A percentile compares a stretch with the other conserved stretches of the same genome.
These are phyloP conservation scores for Phyllosticta citrichinensis DNA, from an alignment of 2,329 filamentous ascomycete genomes.

Conservation along the genomic window DNA sequence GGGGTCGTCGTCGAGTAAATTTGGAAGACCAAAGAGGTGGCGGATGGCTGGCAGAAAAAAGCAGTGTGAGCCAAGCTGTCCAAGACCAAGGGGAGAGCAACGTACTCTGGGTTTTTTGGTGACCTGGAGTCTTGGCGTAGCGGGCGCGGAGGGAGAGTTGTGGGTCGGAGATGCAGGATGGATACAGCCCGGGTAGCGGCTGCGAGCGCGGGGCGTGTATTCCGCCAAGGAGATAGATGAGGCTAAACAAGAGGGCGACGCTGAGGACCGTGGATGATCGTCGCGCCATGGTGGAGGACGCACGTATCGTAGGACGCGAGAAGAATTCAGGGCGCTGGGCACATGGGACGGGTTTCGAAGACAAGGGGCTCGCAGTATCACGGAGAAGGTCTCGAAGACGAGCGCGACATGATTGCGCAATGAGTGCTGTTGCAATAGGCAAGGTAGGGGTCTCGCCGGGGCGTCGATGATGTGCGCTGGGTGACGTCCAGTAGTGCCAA, in stretches of 20 bases:
- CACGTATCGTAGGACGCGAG: background rate
- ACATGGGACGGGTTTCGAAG: background rate
- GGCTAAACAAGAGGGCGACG: background rate
- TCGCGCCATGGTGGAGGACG: slow-evolving; percentile 6
- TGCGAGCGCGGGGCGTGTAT: background rate
- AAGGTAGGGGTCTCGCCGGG: background rate
- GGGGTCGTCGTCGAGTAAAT: slow-evolving; percentile 2
- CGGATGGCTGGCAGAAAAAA: background rate
- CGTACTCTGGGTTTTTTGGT: slow-evolving; percentile 3
- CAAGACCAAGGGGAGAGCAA: background rate
- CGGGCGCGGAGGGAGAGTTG: slow-evolving; percentile 4
- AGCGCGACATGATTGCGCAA: background rate
- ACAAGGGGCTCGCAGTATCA: background rate
- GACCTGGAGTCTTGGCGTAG: slow-evolving; percentile 4
- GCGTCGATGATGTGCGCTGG: background rate
- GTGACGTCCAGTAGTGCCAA: background rate
- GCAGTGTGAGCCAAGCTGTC: background rate
- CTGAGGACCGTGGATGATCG: slow-evolving; percentile 1
- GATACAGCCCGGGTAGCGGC: background rate
- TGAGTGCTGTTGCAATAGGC: background rate
- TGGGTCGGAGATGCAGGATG: slow-evolving; percentile 3
- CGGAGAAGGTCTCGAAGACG: background rate
- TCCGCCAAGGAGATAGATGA: slow-evolving; percentile 4
- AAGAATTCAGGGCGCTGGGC: background rate
- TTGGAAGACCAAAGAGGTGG: slow-evolving; percentile 6